These are phyloP conservation scores for Medicago lupulina DNA, from an alignment of 306 rosid genomes.

Conservation along the genomic window DNA sequence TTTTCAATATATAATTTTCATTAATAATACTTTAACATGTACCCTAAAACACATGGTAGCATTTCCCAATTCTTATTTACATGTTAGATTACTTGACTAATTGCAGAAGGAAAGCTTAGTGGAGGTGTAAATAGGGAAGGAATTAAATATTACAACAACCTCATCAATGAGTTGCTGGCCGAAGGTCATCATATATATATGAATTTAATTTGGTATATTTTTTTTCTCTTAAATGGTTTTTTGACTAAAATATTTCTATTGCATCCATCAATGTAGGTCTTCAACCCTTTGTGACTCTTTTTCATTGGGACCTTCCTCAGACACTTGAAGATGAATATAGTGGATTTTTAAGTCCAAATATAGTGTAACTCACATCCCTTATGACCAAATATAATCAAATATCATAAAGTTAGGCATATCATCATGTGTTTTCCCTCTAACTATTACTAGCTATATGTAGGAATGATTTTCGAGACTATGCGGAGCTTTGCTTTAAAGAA, in stretches of 20 bases:
- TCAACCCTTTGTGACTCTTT: constrained; percentile 54
- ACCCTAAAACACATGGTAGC: too few species aligned
- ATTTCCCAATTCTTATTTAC: too few species aligned
- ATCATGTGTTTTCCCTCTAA: neutral
- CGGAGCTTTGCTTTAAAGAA: constrained; percentile 40
- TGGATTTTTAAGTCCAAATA: constrained; percentile 49
- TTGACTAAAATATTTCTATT: constrained; percentile 9
- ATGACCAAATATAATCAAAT: neutral
- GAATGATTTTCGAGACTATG: constrained; percentile 41
- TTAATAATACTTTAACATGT: too few species aligned
- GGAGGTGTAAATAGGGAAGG: constrained; percentile 54
- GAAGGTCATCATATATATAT: constrained; percentile 3
- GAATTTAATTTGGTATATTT: neutral
- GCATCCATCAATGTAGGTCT: constrained; percentile 31
- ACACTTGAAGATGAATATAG: constrained; percentile 55
- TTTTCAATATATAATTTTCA: too few species aligned
- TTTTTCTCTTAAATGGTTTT: neutral
- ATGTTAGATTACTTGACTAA: too few species aligned
- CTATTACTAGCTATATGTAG: neutral
- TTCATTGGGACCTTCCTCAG: constrained; percentile 69
- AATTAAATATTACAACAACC: constrained; percentile 35
- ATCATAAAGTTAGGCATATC: neutral
- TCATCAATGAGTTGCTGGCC: constrained; percentile 45
- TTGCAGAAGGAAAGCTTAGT: constrained; percentile 48
- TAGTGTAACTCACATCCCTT: constrained; percentile 49